A percentile compares a stretch with the other conserved stretches of the same genome.
These are phyloP conservation scores for Sporothrix schenckii DNA, from an alignment of 2,329 filamentous ascomycete genomes.

Conservation along the genomic window DNA sequence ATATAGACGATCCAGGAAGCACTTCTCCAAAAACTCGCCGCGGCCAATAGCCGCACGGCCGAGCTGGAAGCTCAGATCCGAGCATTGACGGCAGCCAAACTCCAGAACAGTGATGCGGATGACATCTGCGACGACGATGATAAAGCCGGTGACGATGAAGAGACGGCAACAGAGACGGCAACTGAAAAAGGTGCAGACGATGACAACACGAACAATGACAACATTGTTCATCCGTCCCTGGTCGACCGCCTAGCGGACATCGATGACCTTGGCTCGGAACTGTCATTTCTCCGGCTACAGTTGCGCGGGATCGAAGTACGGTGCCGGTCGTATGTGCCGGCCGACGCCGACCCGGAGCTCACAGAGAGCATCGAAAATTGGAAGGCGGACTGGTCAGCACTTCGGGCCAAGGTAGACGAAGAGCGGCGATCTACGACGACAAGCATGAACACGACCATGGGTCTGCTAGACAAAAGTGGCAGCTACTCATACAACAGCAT, in stretches of 20 bases:
- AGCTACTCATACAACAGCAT: neutral
- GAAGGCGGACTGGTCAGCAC: slow-evolving; percentile 61
- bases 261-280: slow-evolving; percentile 60
- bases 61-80: slow-evolving; percentile 62
- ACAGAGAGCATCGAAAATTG: slow-evolving; percentile 62
- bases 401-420: slow-evolving; percentile 39
- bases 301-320: slow-evolving; percentile 65
- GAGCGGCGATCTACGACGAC: slow-evolving; percentile 28
- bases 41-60: slow-evolving; percentile 53
- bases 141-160: neutral
- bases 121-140: neutral
- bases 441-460: slow-evolving; percentile 24
- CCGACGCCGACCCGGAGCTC: slow-evolving; percentile 57
- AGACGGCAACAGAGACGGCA: neutral
- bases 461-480: neutral
- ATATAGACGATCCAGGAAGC: slow-evolving; percentile 49
- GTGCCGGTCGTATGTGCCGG: slow-evolving; percentile 52
- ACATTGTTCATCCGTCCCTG: neutral
- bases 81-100: slow-evolving; percentile 48
- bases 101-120: neutral
- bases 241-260: slow-evolving; percentile 39
- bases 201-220: neutral
- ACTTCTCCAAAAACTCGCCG: slow-evolving; percentile 47
- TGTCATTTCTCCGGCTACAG: slow-evolving; percentile 64
- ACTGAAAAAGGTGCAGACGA: neutral